Base-by-base conservation (phyloP, 2,329 filamentous ascomycete genomes). In the Aureobasidium mangrovei region DNA sequence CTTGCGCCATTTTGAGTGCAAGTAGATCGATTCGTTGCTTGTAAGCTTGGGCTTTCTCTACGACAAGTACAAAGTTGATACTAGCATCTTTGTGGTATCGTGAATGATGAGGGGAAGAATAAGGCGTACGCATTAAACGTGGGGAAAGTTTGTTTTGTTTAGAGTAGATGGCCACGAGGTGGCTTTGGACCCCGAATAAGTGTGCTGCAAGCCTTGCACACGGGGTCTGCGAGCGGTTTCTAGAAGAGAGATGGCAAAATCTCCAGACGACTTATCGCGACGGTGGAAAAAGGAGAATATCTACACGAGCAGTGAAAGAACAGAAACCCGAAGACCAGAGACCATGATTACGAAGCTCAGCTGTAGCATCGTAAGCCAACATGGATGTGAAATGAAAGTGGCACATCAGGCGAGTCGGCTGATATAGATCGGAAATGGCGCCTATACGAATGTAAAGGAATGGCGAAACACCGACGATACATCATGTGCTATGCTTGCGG, bases 201-300 rank as follows among this genome's bases (percentile, higher is more conserved):
- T 28, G 40, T 40, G 12, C 26, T 28, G 28, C 18, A 32, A 49
- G 40, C 27, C 8, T 26, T 49, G n/a, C 24, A 9, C 7, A 10
- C 28, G 46, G 46, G 40, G 36, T 31, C n/a, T 49, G 46, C 18
- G 18, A 18, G 32, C 46, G 35, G 46, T 7, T 49, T 49, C 46
- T 40, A 49, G 46, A 49, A 49, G 36, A 39, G 32, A 28, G 35
- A 49, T 32, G n/a, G 5, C 26, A 40, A 49, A 49, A 27, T 32
- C 28, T 49, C 8, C 40, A 49, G 28, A 40, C 46, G 46, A 49
- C 35, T 31, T 32, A 28, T 12, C 27, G 26, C 32, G 10, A 33
- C 32, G 18, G 6, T 33, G 32, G 32, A 33, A 7, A 6, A 32
- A 40, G 28, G 36, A 40, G 31, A 4, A 7, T 2, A 46, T 4